Evolutionary conservation across 2,329 filamentous ascomycete genomes (phyloP), one percentile per base, ranked within the genome.

Genomic region (Pyricularia sp.): DNA sequence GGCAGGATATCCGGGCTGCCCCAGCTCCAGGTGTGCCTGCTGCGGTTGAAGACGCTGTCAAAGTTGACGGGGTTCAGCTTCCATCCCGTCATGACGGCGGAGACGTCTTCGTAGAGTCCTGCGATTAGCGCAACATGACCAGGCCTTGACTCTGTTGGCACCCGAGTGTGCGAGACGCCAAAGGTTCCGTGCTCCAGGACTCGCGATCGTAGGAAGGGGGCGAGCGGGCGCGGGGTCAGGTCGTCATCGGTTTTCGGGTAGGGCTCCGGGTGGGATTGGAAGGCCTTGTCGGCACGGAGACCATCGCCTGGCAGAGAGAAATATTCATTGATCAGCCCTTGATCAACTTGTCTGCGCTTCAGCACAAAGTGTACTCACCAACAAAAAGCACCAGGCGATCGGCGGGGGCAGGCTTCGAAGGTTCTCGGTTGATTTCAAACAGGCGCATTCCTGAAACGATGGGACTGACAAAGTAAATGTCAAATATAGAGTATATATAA

Each of bases 11-110:
- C 95, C 1, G 95, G 95, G 76, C 94, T 97, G 2, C 95, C 95
- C 95, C 95, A 99, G 78, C 94, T 97, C 95, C 95, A 99, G 9
- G 96, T 99, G 80, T 99, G 96, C 64, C 90, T 85, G 77, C 94
- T 98, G 71, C 92, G 88, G 78, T 99, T 99, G 86, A 99, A 99
- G 12, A 99, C 93, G 75, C 94, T 98, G 81, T 99, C 95, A 76
- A 99, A 99, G 77, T 98, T 92, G 76, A 99, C 95, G 0, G 95
- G 95, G 77, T 99, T 99, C 73, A 97, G 82, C 81, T 99, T 98
- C 95, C 95, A 99, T 20, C 95, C 95, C 0, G 96, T 99, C 33
- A 92, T 97, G 25, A 99, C 95, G 2, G 95, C 92, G 42, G 95
- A 98, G 1, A 99, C 95, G 82, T 99, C 95, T 79, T 99, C 95